These are phyloP conservation scores for Aphanomyces stellatus DNA, from an alignment of 352 stramenopile species.

Conservation along the genomic window DNA sequence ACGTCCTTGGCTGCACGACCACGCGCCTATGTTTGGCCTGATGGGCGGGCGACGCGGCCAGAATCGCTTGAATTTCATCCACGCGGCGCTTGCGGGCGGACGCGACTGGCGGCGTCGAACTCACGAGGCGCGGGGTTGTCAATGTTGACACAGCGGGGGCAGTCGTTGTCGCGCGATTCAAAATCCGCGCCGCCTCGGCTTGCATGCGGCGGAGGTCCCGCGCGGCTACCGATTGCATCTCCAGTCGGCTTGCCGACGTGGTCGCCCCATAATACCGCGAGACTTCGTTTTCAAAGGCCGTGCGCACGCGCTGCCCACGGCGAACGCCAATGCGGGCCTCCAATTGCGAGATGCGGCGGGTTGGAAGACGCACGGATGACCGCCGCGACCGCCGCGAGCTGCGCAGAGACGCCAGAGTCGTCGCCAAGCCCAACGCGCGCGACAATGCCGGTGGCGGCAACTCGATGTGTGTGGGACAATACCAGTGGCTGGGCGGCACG, in stretches of 20 bases:
- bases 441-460: constrained; percentile 32
- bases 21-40: constrained; percentile 9
- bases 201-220: constrained; percentile 13
- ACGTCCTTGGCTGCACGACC: constrained; percentile 4
- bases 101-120: neutral
- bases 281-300: constrained; percentile 15
- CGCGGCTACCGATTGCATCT: neutral
- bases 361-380: neutral
- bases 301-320: constrained; percentile 6
- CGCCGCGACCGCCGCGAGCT: neutral
- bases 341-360: constrained; percentile 2
- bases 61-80: constrained; percentile 9
- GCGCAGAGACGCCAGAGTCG: constrained; percentile 49
- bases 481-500: constrained; percentile 59
- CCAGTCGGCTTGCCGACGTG: neutral
- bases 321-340: constrained; percentile 10
- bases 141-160: no score
- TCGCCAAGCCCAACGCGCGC: constrained; percentile 46
- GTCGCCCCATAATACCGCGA: neutral
- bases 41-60: neutral
- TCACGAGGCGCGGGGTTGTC: no score
- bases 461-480: constrained; percentile 42
- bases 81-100: neutral
- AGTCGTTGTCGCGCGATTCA: neutral
- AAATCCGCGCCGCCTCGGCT: constrained; percentile 4